Evolutionary conservation across 2,329 filamentous ascomycete species (phyloP), one percentile per base, ranked within the genome.

Genomic region (Fusarium transvaalense): DNA sequence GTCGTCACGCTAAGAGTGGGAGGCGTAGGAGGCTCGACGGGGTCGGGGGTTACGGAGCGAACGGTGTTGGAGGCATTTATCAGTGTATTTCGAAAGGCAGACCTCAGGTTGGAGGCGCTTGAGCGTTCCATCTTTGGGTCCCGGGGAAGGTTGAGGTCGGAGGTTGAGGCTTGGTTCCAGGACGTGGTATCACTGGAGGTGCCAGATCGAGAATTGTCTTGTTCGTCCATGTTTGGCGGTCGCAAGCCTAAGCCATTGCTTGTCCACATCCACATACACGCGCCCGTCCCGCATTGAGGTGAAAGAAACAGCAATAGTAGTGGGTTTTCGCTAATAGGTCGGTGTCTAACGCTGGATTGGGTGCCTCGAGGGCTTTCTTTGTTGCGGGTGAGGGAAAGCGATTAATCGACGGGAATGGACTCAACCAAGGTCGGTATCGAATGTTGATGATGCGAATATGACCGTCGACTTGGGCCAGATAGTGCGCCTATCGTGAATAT

Each of bases 11-110:
- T 73, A 48, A 72, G 53, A 43, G 62, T 71, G 35, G 67, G 66
- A 64, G 71, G 61, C 42, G 64, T 71, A 37, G 65, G 65, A 66
- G 71, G 61, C 42, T 85, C 83, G 64, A 76, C 67, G 41, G 79
- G 79, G 42, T 93, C 91, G 69, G 90, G 89, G 65, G 90, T 92
- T 68, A 92, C 88, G 58, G 89, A 82, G 66, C 90, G 88, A 73
- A 90, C 86, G 45, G 85, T 86, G 67, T 77, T 74, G 69, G 81
- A 78, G 54, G 74, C 64, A 53, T 71, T 69, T 46, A 41, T 66
- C 51, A 75, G 58, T 46, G 73, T 76, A 57, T 75, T 65, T 56
- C 78, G 73, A 65, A 77, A 78, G 55, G 76, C 72, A 43, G 80
- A 76, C 52, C 78, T 74, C 43, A 80, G 66, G 64, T 76, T 79